phyloP scores from a whole-genome alignment of 2,329 filamentous ascomycete genomes.

The Rutstroemia sp. region DNA sequence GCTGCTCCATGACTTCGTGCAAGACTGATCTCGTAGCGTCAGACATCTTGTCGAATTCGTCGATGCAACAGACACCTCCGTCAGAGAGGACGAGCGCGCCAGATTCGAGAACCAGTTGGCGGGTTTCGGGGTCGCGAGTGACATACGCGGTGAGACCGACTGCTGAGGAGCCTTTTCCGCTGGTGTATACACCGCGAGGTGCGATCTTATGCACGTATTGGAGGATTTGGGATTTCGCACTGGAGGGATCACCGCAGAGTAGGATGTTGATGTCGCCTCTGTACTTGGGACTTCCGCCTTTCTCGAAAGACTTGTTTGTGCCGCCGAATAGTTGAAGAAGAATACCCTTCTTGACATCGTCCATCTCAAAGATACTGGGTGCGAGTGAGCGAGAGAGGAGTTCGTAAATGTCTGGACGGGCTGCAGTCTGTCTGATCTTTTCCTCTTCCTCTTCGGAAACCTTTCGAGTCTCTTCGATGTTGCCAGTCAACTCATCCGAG shows the following conservation, averaged over 20 bases:
- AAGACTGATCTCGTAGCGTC: conserved; percentile 66
- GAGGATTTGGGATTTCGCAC: conserved; percentile 89
- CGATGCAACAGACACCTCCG: conserved; percentile 70
- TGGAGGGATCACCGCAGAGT: conserved; percentile 94
- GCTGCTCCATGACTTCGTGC: conserved; percentile 77
- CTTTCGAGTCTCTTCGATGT: conserved; percentile 76
- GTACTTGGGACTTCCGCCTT: conserved; percentile 91
- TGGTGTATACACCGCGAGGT: conserved; percentile 74
- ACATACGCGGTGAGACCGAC: conserved; percentile 74
- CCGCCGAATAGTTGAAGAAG: conserved; percentile 93
- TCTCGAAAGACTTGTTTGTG: conserved; percentile 96
- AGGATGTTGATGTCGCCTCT: conserved; percentile 96
- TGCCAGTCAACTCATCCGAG: conserved; percentile 48
- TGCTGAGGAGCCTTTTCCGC: conserved; percentile 67
- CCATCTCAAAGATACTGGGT: conserved; percentile 94
- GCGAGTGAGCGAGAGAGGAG: conserved; percentile 84
- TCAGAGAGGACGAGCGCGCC: conserved; percentile 68
- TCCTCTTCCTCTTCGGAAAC: conserved; percentile 80
- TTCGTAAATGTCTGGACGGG: conserved; percentile 84
- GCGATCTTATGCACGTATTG: conserved; percentile 97
- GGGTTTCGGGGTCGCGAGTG: conserved; percentile 65
- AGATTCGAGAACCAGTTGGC: conserved; percentile 67
- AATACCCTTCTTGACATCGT: conserved; percentile 98
- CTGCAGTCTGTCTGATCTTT: conserved; percentile 75
- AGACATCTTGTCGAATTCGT: conserved; percentile 77